Evolutionary conservation across 176 grass and related monocot genomes (phyloP), one percentile per base, ranked within the genome.

Genomic region (Typha latifolia): DNA sequence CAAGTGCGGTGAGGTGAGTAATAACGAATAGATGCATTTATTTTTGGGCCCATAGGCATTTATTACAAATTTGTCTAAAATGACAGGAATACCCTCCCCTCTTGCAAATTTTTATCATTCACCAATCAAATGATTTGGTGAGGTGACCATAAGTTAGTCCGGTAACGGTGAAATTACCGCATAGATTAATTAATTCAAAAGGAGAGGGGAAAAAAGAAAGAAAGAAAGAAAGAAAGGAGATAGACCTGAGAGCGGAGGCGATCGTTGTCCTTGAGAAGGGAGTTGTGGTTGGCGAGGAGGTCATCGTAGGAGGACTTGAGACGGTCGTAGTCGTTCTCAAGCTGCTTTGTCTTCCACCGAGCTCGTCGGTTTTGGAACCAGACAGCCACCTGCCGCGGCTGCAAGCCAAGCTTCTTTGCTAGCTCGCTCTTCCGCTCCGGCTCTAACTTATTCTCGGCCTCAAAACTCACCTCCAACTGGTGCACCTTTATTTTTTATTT

Each of bases 311-410:
- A 79, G 16, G 80, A 77, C 72, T 86, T 96, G 72, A 96, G 88
- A 4, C 71, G 57, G 75, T 89, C 88, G 9, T 84, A 96, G 72
- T 96, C 93, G 51, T 77, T 81, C 80, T 96, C 93, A 3, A 96
- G 85, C 76, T 91, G 88, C 85, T 96, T 96, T 1, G 77, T 91
- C 78, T 96, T 96, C 93, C 85, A 96, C 12, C 93, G 80, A 50
- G 93, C 85, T 32, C 88, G 93, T 34, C 93, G 88, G 77, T 96
- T 91, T 75, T 96, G 93, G 56, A 96, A 96, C 93, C 93, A 96
- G 1, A 96, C 85, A 1, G 93, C 93, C 66, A 96, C 85, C 75
- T 96, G 93, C 69, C 92, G 73, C 0, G 91, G 93, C n/a, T 87
- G 88, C 80, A 96, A 74, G 4, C 93, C 93, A 0, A 96, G 75